Percentiles rank a stretch among this genome's conserved stretches.
Conservation (phyloP, 2,329 filamentous ascomycete species). For the Colletotrichum plurivorum region DNA sequence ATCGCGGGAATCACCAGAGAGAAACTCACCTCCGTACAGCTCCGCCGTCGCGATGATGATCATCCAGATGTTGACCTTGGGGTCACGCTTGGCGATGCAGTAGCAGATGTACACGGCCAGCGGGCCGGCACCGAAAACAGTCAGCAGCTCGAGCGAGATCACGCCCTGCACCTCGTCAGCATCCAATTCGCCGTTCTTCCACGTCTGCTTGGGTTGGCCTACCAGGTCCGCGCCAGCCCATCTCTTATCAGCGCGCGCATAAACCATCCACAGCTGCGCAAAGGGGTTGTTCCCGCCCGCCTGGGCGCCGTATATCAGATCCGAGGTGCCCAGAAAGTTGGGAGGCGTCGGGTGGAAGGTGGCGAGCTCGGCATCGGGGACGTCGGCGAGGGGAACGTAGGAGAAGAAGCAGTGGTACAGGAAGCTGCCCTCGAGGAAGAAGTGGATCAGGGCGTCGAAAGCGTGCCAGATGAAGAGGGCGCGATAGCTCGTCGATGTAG, state of each 20-base stretch:
- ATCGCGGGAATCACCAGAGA: neutral
- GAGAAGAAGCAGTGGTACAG: conserved; percentile 94
- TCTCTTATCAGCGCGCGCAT: conserved; percentile 73
- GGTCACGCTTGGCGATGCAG: conserved; percentile 68
- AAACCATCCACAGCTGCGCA: conserved; percentile 78
- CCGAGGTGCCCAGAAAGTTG: conserved; percentile 65
- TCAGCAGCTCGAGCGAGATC: conserved; percentile 75
- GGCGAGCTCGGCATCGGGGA: conserved; percentile 51
- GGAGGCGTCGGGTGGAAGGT: conserved; percentile 62
- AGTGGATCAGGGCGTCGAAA: conserved; percentile 92
- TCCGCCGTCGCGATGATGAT: conserved; percentile 76
- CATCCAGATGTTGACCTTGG: conserved; percentile 73
- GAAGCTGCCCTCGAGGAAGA: conserved; percentile 91
- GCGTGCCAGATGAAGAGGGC: conserved; percentile 95
- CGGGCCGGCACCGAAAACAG: conserved; percentile 74
- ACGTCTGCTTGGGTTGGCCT: conserved; percentile 42
- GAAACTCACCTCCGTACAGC: conserved; percentile 72
- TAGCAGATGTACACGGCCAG: conserved; percentile 73
- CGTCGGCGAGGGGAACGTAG: conserved; percentile 54
- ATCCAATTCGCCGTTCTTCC: neutral
- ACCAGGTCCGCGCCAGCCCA: conserved; percentile 76
- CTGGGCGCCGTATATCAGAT: conserved; percentile 70
- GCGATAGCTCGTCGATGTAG: conserved; percentile 71
- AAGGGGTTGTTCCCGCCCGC: conserved; percentile 67
- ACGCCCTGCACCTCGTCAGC: conserved; percentile 58